A percentile compares a stretch with the other conserved stretches of the same genome.
These are phyloP conservation scores for Microdochium trichocladiopsis DNA, from an alignment of 2,329 filamentous ascomycete genomes.

Conservation along the genomic window DNA sequence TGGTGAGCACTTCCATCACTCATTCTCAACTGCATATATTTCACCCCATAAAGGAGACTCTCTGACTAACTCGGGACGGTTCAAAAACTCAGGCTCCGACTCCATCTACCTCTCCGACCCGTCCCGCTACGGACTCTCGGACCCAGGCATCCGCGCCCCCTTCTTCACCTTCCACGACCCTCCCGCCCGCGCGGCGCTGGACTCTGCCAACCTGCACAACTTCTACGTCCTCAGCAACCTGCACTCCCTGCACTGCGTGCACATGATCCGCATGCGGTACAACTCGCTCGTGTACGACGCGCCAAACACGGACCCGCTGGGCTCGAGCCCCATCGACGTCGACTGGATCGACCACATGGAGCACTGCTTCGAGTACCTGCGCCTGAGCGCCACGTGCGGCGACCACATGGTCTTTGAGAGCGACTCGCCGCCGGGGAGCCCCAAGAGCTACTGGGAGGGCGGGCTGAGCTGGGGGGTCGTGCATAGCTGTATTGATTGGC, in stretches of 20 bases:
- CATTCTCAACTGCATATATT: too few relatives aligned
- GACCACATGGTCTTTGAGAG: not conserved
- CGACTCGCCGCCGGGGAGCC: not conserved
- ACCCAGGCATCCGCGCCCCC: slow-evolving; percentile 3
- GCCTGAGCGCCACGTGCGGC: not conserved
- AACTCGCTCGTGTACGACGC: slow-evolving; percentile 3
- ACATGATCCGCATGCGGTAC: slow-evolving; percentile 4
- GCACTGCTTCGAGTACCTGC: slow-evolving; percentile 5
- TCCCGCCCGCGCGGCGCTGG: not conserved
- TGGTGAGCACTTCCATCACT: not conserved
- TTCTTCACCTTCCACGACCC: slow-evolving; percentile 4
- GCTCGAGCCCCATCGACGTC: slow-evolving; percentile 1
- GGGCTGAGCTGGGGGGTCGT: not conserved
- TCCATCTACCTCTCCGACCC: not conserved
- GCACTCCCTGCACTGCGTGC: slow-evolving; percentile 4
- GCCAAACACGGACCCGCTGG: not conserved
- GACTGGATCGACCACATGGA: slow-evolving; percentile 5
- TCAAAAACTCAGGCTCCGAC: not conserved
- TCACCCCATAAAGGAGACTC: too few relatives aligned
- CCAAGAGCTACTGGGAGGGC: not conserved
- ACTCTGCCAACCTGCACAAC: slow-evolving; percentile 1
- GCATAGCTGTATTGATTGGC: not conserved
- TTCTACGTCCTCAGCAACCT: slow-evolving; percentile 4
- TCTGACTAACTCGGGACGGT: too few relatives aligned
- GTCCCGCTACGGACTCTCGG: not conserved